Evolutionary conservation across 2,329 filamentous ascomycete genomes (phyloP).

Genomic region (Colletotrichum abscissum): DNA sequence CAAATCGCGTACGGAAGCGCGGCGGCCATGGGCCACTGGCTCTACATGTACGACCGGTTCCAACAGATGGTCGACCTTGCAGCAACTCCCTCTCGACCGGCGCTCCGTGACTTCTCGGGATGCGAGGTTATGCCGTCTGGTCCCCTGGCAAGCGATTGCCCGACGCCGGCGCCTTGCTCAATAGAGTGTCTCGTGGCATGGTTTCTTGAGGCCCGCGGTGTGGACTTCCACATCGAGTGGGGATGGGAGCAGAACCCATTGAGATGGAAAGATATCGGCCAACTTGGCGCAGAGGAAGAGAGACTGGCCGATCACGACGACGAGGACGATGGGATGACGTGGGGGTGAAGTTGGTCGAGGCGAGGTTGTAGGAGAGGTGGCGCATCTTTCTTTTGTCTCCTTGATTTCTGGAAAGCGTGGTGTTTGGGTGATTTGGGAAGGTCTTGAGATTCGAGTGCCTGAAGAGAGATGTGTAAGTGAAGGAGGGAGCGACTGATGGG

Average conservation of each 20-base stretch:
- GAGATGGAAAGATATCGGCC: slow-evolving; percentile 20
- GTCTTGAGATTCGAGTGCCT: not conserved
- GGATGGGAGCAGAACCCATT: slow-evolving; percentile 23
- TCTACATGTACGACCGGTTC: slow-evolving; percentile 33
- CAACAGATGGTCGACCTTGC: slow-evolving; percentile 35
- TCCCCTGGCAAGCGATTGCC: slow-evolving; percentile 30
- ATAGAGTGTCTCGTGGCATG: slow-evolving; percentile 36
- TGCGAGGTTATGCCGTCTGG: slow-evolving; percentile 34
- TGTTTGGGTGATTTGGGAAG: slow-evolving; percentile 6
- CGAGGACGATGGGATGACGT: slow-evolving; percentile 18
- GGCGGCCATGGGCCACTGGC: slow-evolving; percentile 34
- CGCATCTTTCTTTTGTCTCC: not conserved
- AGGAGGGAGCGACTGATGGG: not conserved
- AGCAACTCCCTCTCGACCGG: slow-evolving; percentile 21
- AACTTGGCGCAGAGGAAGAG: slow-evolving; percentile 24
- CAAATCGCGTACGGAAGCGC: slow-evolving; percentile 37
- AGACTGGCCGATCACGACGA: slow-evolving; percentile 17
- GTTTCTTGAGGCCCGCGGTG: slow-evolving; percentile 34
- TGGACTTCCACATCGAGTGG: slow-evolving; percentile 35
- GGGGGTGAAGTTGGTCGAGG: not conserved
- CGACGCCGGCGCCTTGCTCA: slow-evolving; percentile 30
- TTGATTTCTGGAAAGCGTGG: slow-evolving; percentile 11
- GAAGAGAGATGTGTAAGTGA: not conserved
- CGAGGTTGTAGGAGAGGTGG: not conserved
- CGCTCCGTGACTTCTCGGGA: slow-evolving; percentile 32